Base-by-base conservation (phyloP, 2,329 filamentous ascomycete genomes). In the Ceratocystis cacaofunesta region DNA sequence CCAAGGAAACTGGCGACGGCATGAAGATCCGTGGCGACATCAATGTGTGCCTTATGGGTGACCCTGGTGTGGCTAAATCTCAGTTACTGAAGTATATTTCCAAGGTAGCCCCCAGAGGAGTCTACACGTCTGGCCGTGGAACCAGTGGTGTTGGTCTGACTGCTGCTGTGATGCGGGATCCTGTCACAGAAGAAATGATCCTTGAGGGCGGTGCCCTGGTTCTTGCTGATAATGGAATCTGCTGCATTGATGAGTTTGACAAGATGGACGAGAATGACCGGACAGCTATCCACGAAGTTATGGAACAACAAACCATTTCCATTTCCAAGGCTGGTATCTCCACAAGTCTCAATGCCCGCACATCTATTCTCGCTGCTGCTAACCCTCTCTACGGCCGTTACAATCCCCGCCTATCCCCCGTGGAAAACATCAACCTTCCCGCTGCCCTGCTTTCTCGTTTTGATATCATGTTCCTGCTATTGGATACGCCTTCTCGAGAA, bases 11-110 rank as follows among this genome's bases (percentile, higher is more conserved):
- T 83, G 91, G 91, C 63, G 94, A 99, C 72, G 94, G 94, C 68
- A 97, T 99, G 94, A 88, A 91, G 72, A 99, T 99, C 74, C 90
- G 94, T 81, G 94, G 94, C 71, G 94, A 99, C 73, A 95, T 99
- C 79, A 99, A 99, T 77, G 87, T 99, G 69, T 97, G 94, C 75
- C 78, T 99, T 72, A 99, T 99, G 94, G 94, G 94, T 81, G 94
- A 99, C 73, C 94, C 94, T 74, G 94, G 94, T 90, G 94, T 99
- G 73, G 94, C 94, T 78, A 99, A 99, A 78, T 99, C 94, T 46
- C 94, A 99, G 78, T 79, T 99, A 70, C 82, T 99, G 70, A 97
- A 96, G 77, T 99, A 99, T 75, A 97, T 99, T 73, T 90, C 91
- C 69, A 97, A 99, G 78, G 94, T 99, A 36, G 92, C 94, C 1